phyloP scores from a whole-genome alignment of 129 eudicot species.

The Kitagawia praeruptora region DNA sequence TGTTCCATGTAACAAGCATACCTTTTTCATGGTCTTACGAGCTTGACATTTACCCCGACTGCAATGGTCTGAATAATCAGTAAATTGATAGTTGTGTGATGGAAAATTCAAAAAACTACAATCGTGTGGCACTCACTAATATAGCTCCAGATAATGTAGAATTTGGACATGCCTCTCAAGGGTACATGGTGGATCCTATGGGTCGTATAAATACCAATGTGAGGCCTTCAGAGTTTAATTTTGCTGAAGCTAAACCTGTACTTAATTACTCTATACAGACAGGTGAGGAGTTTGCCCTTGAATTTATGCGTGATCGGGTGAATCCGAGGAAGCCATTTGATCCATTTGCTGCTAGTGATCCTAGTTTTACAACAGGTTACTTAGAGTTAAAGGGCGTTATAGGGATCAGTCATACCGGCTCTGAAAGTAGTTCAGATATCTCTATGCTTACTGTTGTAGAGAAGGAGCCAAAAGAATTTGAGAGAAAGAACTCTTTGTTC shows the following conservation, averaged over 20 bases:
- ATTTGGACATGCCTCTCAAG: slow-evolving; percentile 52
- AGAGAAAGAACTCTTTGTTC: slow-evolving; percentile 32
- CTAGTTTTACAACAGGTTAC: slow-evolving; percentile 40
- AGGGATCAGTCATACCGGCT: slow-evolving; percentile 65
- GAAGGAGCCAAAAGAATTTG: slow-evolving; percentile 39
- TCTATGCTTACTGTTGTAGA: slow-evolving; percentile 50
- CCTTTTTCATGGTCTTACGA: slow-evolving; percentile 27
- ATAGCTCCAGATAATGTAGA: slow-evolving; percentile 34
- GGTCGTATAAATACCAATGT: slow-evolving; percentile 30
- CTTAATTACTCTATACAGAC: slow-evolving; percentile 83
- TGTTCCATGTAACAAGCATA: slow-evolving; percentile 22
- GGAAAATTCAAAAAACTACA: slow-evolving; percentile 60
- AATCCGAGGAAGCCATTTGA: slow-evolving; percentile 51
- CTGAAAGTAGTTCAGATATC: slow-evolving; percentile 67
- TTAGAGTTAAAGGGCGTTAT: slow-evolving; percentile 56
- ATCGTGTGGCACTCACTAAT: slow-evolving; percentile 27
- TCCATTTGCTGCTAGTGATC: slow-evolving; percentile 42
- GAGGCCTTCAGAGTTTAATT: slow-evolving; percentile 34
- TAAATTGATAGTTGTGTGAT: slow-evolving; percentile 21
- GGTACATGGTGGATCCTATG: slow-evolving; percentile 26
- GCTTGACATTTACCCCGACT: slow-evolving; percentile 19
- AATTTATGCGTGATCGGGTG: slow-evolving; percentile 87
- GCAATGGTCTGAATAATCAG: slow-evolving; percentile 2
- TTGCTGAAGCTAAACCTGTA: slow-evolving; percentile 50
- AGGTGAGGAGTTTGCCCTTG: slow-evolving; percentile 91